phyloP scores from a whole-genome alignment of 2,329 filamentous ascomycete species.

The Colletotrichum chrysophilum region DNA sequence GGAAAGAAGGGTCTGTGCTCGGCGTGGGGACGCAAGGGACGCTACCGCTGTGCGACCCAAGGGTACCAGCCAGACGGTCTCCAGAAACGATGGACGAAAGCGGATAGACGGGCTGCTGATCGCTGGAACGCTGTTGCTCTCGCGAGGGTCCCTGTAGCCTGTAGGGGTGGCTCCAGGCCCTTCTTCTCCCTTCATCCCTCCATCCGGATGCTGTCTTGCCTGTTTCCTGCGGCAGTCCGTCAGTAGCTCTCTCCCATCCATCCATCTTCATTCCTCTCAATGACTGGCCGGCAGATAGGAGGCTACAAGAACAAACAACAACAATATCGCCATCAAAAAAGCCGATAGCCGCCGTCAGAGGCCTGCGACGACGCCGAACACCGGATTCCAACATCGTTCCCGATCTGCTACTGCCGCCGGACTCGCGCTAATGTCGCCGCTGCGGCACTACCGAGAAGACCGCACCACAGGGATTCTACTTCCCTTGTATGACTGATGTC shows the following conservation, averaged over 20 bases:
- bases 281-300: neutral
- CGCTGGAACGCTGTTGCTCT: constrained; percentile 1
- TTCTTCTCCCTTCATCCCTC: neutral
- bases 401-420: neutral
- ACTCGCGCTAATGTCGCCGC: neutral
- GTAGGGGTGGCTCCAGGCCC: neutral
- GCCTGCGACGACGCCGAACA: neutral
- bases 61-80: constrained; percentile 28
- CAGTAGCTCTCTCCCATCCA: neutral
- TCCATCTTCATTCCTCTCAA: neutral
- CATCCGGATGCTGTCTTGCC: neutral
- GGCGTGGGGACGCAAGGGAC: constrained; percentile 25
- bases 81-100: constrained; percentile 19
- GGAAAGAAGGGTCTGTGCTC: constrained; percentile 26
- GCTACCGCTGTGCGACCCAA: constrained; percentile 25
- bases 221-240: neutral
- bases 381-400: neutral
- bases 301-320: neutral
- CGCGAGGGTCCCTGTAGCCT: neutral
- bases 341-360: neutral
- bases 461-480: neutral
- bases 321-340: neutral
- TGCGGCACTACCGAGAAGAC: neutral
- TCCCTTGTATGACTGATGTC: neutral
- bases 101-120: constrained; percentile 17